These are phyloP conservation scores for Hypoxylon subgilvum DNA, from an alignment of 495 filamentous ascomycete species.

Conservation along the genomic window DNA sequence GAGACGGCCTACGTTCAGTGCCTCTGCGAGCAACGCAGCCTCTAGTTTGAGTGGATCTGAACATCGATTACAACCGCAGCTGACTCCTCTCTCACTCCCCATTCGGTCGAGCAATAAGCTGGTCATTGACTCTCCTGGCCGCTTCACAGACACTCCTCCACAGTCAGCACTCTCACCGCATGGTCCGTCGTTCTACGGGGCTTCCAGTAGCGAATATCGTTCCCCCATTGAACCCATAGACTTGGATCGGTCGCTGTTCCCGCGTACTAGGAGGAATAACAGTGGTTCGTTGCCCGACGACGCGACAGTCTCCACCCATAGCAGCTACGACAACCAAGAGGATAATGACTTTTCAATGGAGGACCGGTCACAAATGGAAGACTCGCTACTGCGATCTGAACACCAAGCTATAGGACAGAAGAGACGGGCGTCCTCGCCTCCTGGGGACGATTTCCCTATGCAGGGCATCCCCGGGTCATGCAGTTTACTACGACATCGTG, in stretches of 20 bases:
- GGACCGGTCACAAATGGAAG: slow-evolving; percentile 66
- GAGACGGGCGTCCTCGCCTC: slow-evolving; percentile 80
- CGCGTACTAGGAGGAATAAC: slow-evolving; percentile 64
- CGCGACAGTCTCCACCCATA: slow-evolving; percentile 46
- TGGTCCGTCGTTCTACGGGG: slow-evolving; percentile 54
- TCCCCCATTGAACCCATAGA: slow-evolving; percentile 57
- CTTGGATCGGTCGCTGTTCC: slow-evolving; percentile 60
- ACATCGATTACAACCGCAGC: slow-evolving; percentile 53
- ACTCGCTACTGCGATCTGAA: slow-evolving; percentile 50
- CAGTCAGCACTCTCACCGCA: slow-evolving; percentile 59
- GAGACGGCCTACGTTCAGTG: slow-evolving; percentile 59
- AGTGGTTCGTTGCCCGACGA: slow-evolving; percentile 50
- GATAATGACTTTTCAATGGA: slow-evolving; percentile 73
- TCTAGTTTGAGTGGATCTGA: slow-evolving; percentile 47
- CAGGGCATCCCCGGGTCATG: slow-evolving; percentile 63
- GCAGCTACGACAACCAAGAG: slow-evolving; percentile 60
- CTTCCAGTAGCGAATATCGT: slow-evolving; percentile 54
- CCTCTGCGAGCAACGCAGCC: slow-evolving; percentile 54
- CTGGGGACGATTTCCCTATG: slow-evolving; percentile 69
- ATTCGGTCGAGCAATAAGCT: slow-evolving; percentile 44
- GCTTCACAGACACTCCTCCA: slow-evolving; percentile 54
- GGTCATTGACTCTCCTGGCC: slow-evolving; percentile 50
- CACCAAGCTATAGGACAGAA: slow-evolving; percentile 63
- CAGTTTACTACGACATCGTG: slow-evolving; percentile 71
- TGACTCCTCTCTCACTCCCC: slow-evolving; percentile 59